Percentiles rank a stretch among this genome's conserved stretches.
These are phyloP conservation scores for Kwoniella pini DNA, from an alignment of 768 basidiomycete species.

Conservation along the genomic window DNA sequence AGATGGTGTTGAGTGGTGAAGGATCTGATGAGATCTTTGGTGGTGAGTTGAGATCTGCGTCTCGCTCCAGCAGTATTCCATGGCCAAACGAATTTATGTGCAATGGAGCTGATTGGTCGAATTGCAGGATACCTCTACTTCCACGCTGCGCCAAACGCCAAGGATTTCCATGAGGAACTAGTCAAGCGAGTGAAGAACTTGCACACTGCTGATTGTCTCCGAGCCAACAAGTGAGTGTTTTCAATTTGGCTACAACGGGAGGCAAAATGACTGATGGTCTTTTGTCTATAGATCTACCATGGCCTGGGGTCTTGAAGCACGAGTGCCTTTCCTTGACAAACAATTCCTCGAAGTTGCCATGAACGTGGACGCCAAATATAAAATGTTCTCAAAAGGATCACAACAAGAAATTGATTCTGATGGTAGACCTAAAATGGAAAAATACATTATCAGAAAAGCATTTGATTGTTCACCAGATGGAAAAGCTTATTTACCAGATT, in stretches of 20 bases:
- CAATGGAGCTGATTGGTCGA: neutral
- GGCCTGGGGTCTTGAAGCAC: conserved; percentile 99
- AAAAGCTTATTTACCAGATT: conserved; percentile 86
- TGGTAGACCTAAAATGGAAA: conserved; percentile 91
- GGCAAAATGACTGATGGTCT: conserved; percentile 8
- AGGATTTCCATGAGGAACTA: conserved; percentile 91
- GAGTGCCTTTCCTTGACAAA: conserved; percentile 98
- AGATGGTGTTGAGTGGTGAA: conserved; percentile 98
- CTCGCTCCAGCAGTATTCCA: no score
- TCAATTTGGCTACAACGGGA: no score
- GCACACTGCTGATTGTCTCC: conserved; percentile 93
- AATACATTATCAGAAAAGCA: conserved; percentile 95
- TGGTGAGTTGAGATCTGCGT: conserved; percentile 68
- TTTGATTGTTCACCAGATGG: conserved; percentile 79
- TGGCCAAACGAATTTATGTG: no score
- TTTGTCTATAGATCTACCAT: conserved; percentile 74
- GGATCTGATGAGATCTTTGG: conserved; percentile 97
- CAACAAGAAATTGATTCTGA: conserved; percentile 75
- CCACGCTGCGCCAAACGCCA: conserved; percentile 89
- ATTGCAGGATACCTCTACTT: conserved; percentile 90
- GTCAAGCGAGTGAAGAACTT: conserved; percentile 95
- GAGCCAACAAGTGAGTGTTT: conserved; percentile 84
- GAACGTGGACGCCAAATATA: conserved; percentile 82
- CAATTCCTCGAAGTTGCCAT: conserved; percentile 90
- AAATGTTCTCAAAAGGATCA: conserved; percentile 83